Evolutionary conservation across 1,139 yeast genomes (phyloP).

Genomic region (Pichia sp.): DNA sequence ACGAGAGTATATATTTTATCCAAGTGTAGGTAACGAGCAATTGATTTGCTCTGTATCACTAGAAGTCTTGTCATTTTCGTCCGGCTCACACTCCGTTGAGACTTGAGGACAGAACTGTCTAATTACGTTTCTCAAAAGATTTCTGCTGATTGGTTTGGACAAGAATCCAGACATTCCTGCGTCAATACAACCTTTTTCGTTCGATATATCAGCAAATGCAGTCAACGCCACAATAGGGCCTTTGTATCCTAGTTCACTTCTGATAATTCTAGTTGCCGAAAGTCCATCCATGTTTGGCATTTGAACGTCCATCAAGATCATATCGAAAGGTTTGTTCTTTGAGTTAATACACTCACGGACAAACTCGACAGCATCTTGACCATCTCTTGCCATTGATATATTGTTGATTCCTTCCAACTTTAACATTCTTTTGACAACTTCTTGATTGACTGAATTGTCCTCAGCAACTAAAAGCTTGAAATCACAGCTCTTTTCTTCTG

Average conservation of each 20-base stretch:
- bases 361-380: constrained; percentile 75
- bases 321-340: constrained; percentile 46
- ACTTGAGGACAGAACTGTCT: constrained; percentile 40
- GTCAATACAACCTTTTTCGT: constrained; percentile 68
- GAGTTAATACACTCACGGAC: constrained; percentile 41
- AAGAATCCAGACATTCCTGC: constrained; percentile 88
- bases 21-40: background rate
- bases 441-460: constrained; percentile 87
- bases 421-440: constrained; percentile 82
- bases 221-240: constrained; percentile 90
- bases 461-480: constrained; percentile 73
- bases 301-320: constrained; percentile 93
- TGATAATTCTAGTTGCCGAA: constrained; percentile 69
- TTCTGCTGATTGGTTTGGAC: constrained; percentile 79
- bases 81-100: constrained; percentile 5
- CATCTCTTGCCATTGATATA: constrained; percentile 78
- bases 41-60: background rate
- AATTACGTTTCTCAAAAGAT: constrained; percentile 54
- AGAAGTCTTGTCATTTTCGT: constrained; percentile 8
- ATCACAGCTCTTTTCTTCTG: constrained; percentile 4
- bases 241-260: constrained; percentile 58
- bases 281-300: constrained; percentile 94
- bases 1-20: background rate
- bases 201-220: constrained; percentile 88
- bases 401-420: constrained; percentile 69